Base-by-base conservation (phyloP, 2,329 filamentous ascomycete genomes). In the Phialocephala sp. region DNA sequence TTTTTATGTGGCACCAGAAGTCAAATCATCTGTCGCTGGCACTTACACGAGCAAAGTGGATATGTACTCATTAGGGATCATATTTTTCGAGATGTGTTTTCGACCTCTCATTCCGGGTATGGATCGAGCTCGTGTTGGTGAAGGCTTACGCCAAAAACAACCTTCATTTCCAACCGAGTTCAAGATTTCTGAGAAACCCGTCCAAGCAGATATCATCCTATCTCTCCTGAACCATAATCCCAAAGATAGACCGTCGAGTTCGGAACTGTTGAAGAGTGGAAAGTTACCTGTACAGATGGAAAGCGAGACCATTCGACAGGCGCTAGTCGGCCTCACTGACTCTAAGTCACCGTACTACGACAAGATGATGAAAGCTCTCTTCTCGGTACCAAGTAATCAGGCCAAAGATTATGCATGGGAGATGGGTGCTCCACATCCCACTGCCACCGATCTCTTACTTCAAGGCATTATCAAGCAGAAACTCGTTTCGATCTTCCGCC, bases 11-110 rank as follows among this genome's bases (percentile, higher is more conserved):
- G 95, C 95, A 0, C 95, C 95, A 0, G 95, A 99, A 77, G 87
- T 99, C 63, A 89, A 91, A 66, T 93, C 92, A 1, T 86, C 86
- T 6, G 89, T 89, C 6, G 85, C 85, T 37, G 91, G 90, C 3
- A 89, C 89, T 67, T 98, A 98, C 76, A 96, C 92, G 66, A 89
- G 92, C 64, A 98, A 97, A 78, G 94, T 98, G 0, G 95, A 99
- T 80, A 98, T 99, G 94, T 99, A 95, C 76, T 97, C 94, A 0
- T 83, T 99, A 50, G 95, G 95, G 0, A 91, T 99, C 69, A 98
- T 99, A 64, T 97, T 99, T 80, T 98, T 97, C 72, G 95, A 99
- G 78, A 99, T 99, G 95, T 96, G 91, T 74, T 94, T 89, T 69
- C 79, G 82, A 39, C 83, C 87, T 0, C 82, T 89, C 75, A 71